Conservation (phyloP, 176 grass and related monocot genomes). For the Melocanna baccifera region DNA sequence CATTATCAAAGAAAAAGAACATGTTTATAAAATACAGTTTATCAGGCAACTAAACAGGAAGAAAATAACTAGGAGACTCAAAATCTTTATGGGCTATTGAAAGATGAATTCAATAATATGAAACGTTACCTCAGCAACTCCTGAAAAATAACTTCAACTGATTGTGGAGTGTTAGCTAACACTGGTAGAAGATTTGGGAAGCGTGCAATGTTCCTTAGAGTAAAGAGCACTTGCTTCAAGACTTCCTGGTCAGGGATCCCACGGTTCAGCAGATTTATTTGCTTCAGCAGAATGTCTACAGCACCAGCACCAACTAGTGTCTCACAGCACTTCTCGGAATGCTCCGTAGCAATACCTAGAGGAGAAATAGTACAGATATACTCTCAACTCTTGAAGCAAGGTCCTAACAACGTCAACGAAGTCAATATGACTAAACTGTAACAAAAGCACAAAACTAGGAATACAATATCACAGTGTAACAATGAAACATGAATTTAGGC, state of each 20-base stretch:
- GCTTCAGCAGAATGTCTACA: constrained; percentile 53
- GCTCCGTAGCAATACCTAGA: constrained; percentile 53
- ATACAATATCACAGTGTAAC: neutral
- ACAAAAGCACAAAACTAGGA: neutral
- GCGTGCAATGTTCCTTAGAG: constrained; percentile 50
- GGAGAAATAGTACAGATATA: constrained; percentile 3
- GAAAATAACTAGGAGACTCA: neutral
- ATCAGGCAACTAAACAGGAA: neutral
- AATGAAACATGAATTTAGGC: neutral
- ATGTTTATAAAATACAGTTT: neutral
- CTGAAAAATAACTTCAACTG: constrained; percentile 49
- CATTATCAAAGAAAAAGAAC: constrained; percentile 6
- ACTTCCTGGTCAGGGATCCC: constrained; percentile 70
- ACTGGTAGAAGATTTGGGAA: constrained; percentile 30
- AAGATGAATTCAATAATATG: neutral
- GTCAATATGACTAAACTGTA: neutral
- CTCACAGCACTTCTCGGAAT: constrained; percentile 58
- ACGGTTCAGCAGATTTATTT: constrained; percentile 47
- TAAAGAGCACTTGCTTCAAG: constrained; percentile 54
- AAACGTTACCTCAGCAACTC: constrained; percentile 52
- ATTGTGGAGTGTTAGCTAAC: constrained; percentile 27
- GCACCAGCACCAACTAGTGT: constrained; percentile 45
- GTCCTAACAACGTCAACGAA: neutral
- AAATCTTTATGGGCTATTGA: neutral
- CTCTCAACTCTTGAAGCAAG: neutral